A percentile compares a stretch with the other conserved stretches of the same genome.
These are phyloP conservation scores for Phoma herbarum DNA, from an alignment of 2,329 filamentous ascomycete genomes.

Conservation along the genomic window DNA sequence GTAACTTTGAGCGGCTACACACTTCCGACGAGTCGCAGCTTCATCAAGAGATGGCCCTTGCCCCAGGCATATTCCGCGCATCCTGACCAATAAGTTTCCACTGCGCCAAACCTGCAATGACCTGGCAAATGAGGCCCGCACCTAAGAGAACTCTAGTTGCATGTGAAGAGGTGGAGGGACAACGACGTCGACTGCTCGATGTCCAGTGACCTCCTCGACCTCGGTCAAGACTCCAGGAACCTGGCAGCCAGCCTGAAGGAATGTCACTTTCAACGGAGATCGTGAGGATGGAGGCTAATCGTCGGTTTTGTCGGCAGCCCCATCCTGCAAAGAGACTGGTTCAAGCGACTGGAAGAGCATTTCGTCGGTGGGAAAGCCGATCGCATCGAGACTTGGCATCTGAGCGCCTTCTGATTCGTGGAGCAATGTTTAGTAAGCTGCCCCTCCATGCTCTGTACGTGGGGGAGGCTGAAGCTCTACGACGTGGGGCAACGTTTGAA, in stretches of 20 bases:
- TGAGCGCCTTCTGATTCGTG: slow-evolving; percentile 6
- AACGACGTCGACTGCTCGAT: neutral
- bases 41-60: neutral
- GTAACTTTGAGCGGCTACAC: neutral
- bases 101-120: neutral
- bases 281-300: neutral
- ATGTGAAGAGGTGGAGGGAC: neutral
- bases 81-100: neutral
- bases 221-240: neutral
- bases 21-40: neutral
- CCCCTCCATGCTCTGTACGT: slow-evolving; percentile 11
- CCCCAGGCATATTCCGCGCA: neutral
- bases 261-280: neutral
- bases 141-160: neutral
- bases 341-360: slow-evolving; percentile 7
- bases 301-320: slow-evolving; percentile 19
- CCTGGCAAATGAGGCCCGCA: neutral
- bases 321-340: slow-evolving; percentile 16
- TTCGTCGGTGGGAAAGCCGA: slow-evolving; percentile 18
- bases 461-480: slow-evolving; percentile 21
- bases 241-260: neutral
- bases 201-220: neutral
- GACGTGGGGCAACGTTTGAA: slow-evolving; percentile 17
- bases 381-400: slow-evolving; percentile 5
- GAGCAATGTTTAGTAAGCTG: slow-evolving; percentile 11